Evolutionary conservation across 306 rosid species (phyloP).

Genomic region (Trifolium subterraneum): DNA sequence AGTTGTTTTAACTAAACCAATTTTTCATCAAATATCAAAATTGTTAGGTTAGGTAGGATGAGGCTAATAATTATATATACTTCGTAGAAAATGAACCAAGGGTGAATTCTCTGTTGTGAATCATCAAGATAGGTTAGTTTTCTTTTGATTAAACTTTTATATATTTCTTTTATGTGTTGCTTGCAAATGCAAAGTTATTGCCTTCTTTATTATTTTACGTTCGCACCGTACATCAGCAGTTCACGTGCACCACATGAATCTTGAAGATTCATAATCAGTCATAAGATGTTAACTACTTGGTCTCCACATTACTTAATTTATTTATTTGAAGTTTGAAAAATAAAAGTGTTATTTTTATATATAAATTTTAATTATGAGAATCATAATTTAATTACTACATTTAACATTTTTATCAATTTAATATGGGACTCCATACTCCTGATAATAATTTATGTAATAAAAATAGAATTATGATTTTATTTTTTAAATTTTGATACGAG

Average conservation of each 20-base stretch:
- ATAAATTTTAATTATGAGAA: too few species aligned
- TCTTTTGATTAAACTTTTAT: background rate
- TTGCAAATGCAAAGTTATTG: conserved; percentile 29
- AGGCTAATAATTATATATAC: background rate
- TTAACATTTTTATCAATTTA: too few species aligned
- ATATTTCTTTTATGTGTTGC: background rate
- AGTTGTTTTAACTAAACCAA: conserved; percentile 41
- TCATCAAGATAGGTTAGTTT: background rate
- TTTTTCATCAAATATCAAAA: background rate
- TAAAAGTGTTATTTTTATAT: too few species aligned
- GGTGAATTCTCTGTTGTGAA: background rate
- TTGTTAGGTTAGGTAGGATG: background rate
- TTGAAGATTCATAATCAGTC: conserved; percentile 13
- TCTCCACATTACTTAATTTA: background rate
- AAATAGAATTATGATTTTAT: too few species aligned
- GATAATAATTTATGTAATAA: too few species aligned
- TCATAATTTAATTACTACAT: too few species aligned
- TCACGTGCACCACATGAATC: conserved; percentile 49
- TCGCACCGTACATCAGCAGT: conserved; percentile 4
- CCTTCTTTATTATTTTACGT: conserved; percentile 8
- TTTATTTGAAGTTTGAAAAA: background rate
- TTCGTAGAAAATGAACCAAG: background rate
- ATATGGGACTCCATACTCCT: too few species aligned
- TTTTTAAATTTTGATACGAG: too few species aligned
- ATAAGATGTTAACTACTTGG: conserved; percentile 1